Conservation (phyloP, 306 rosid species). For the Prosopis cineraria region DNA sequence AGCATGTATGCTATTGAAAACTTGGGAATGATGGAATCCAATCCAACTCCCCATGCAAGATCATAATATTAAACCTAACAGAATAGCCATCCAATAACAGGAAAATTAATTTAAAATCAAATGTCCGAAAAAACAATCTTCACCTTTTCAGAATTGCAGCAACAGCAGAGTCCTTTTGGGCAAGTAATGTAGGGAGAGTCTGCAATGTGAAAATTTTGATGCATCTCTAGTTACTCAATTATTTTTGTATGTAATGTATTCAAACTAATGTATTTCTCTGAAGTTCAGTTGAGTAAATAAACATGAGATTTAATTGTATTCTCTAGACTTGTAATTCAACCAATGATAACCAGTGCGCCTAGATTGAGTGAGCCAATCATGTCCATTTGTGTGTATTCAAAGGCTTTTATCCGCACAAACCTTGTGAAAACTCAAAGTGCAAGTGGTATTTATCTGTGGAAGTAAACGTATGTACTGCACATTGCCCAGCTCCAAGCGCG, state of each 20-base stretch:
- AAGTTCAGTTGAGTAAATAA: slow-evolving; percentile 29
- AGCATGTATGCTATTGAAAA: slow-evolving; percentile 20
- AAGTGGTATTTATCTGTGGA: slow-evolving; percentile 76
- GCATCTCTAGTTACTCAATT: slow-evolving; percentile 26
- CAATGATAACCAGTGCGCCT: neutral
- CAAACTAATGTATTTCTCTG: slow-evolving; percentile 22
- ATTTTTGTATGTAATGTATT: neutral
- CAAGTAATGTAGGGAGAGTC: slow-evolving; percentile 76
- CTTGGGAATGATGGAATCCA: slow-evolving; percentile 4
- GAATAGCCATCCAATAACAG: slow-evolving; percentile 3
- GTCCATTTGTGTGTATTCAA: neutral
- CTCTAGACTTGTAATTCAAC: slow-evolving; percentile 6
- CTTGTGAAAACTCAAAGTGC: slow-evolving; percentile 77
- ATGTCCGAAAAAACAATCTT: slow-evolving; percentile 18
- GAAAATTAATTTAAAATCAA: neutral
- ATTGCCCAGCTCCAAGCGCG: slow-evolving; percentile 91
- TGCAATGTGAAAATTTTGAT: slow-evolving; percentile 35
- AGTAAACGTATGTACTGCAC: slow-evolving; percentile 74
- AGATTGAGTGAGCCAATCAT: neutral
- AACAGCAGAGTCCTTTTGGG: slow-evolving; percentile 61
- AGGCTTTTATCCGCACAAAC: slow-evolving; percentile 43
- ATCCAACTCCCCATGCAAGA: slow-evolving; percentile 21
- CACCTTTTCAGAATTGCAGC: slow-evolving; percentile 77
- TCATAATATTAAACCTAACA: slow-evolving; percentile 9
- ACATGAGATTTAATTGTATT: slow-evolving; percentile 23